Evolutionary conservation across 768 basidiomycete genomes (phyloP), one percentile per base, ranked within the genome.

Genomic region (Dioszegia crocea): DNA sequence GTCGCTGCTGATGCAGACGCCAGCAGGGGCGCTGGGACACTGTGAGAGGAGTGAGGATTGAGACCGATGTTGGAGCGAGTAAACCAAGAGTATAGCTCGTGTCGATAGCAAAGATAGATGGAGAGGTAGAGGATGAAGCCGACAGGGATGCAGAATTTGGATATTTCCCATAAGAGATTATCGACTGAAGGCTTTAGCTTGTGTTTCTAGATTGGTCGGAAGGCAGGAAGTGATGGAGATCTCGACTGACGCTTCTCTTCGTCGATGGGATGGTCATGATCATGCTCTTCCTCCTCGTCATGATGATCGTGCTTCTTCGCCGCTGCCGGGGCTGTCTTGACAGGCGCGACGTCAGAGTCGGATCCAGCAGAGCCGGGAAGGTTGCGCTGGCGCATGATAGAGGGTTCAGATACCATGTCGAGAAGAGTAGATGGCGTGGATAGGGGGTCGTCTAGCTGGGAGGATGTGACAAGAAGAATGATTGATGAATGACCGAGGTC

Each of bases 81-180:
- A 21, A 53, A 53, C 51, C 51, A 53, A 4, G 23, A 4, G 10
- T 24, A 27, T 14, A 53, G 39, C n/a, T 53, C 51, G 27, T 39
- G 21, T 16, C 51, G 36, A 19, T 53, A 53, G 26, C 38, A 53
- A 2, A 53, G 51, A 38, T 53, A 53, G 33, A 53, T 53, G 21
- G 51, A 39, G 36, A 53, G 36, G 36, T 40, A 53, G 1, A 53
- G 24, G 23, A 40, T 14, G 19, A 27, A 12, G 51, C 51, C 51
- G 36, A 53, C 38, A 17, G 51, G 51, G 24, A 53, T 39, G 24
- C 51, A 53, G 51, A 53, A 53, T 19, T 53, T 53, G 51, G 38
- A 40, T 23, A 53, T 53, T 19, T 53, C 51, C 51, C 51, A 53
- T 53, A 53, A 27, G 21, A 53, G 51, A 16, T 53, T 53, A 27